Percentiles rank a stretch among this genome's conserved stretches.
These are phyloP conservation scores for Myxozyma kluyveri DNA, from an alignment of 805 yeast species.

Conservation along the genomic window DNA sequence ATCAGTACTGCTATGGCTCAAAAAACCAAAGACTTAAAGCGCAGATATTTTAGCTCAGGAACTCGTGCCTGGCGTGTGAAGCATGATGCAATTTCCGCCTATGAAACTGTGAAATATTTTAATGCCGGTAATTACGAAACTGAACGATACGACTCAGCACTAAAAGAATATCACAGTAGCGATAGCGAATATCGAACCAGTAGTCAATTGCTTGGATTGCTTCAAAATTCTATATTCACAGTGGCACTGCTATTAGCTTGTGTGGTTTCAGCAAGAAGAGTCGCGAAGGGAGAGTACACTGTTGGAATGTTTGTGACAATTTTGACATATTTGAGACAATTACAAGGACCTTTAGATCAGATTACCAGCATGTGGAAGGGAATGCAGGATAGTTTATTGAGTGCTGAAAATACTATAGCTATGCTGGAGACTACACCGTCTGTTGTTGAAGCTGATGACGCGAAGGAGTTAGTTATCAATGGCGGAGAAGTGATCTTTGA, in stretches of 20 bases:
- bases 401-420: conserved; percentile 22
- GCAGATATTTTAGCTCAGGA: conserved; percentile 10
- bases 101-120: conserved; percentile 28
- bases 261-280: conserved; percentile 22
- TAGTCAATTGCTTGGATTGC: conserved; percentile 8
- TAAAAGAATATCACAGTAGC: conserved; percentile 8
- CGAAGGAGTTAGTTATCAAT: background rate
- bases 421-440: conserved; percentile 23
- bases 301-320: conserved; percentile 27
- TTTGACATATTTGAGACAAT: conserved; percentile 26
- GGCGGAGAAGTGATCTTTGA: conserved; percentile 50
- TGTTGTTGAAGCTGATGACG: conserved; percentile 13
- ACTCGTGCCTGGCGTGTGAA: conserved; percentile 12
- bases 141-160: conserved; percentile 18
- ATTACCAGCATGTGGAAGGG: conserved; percentile 19
- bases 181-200: conserved; percentile 13
- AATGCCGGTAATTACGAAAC: conserved; percentile 27
- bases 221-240: conserved; percentile 25
- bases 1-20: conserved; percentile 16
- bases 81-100: conserved; percentile 22
- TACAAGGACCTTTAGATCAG: conserved; percentile 27
- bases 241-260: conserved; percentile 15
- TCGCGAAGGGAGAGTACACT: conserved; percentile 11
- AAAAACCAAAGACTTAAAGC: conserved; percentile 11
- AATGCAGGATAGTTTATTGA: conserved; percentile 22